Base-by-base conservation (phyloP, 176 grass and related monocot genomes). In the Eremochloa ophiuroides region DNA sequence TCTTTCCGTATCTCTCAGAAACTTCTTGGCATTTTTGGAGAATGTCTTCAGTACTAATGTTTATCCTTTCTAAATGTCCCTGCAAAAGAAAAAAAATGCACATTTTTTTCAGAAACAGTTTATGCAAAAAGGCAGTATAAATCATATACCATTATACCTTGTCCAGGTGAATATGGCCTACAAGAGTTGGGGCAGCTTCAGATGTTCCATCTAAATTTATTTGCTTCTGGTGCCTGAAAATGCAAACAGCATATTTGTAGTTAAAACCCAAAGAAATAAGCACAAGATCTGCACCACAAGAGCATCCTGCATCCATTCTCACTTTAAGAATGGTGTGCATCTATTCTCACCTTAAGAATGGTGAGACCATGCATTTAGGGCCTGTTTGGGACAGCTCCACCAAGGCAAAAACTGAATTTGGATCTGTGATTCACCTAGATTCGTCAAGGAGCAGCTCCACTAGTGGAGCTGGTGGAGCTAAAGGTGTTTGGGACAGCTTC, bases 121-220 rank as follows among this genome's bases (percentile, higher is more conserved):
- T 56, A 47, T 26, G 65, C 60, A 43, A 68, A 60, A 67, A 44
- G 0, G 3, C 50, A 75, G 37, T 59, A 83, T 20, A 53, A 10
- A 28, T 39, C 22, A 83, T 40, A 69, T 62, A 58, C 8, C 53
- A 58, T 23, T 25, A 93, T 78, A 94, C 94, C 94, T 92, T 87
- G 50, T 97, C 89, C 60, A 97, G 80, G 77, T 97, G 94, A 78
- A 97, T 90, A 82, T 97, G 94, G 40, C 95, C 95, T 30, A 95
- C 84, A 86, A 95, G 87, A 69, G 83, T 71, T 75, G 90, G 86
- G 66, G 84, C 80, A 53, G 82, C 53, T 88, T 89, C 88, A 82
- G 84, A 77, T 69, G 23, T 87, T 48, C 55, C 91, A 56, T 73
- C 83, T 75, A 94, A 76, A 84, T 18, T 75, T 40, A 76, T 90